Evolutionary conservation across 2,329 filamentous ascomycete genomes (phyloP), one percentile per base, ranked within the genome.

Genomic region (Fusarium anthophilum): DNA sequence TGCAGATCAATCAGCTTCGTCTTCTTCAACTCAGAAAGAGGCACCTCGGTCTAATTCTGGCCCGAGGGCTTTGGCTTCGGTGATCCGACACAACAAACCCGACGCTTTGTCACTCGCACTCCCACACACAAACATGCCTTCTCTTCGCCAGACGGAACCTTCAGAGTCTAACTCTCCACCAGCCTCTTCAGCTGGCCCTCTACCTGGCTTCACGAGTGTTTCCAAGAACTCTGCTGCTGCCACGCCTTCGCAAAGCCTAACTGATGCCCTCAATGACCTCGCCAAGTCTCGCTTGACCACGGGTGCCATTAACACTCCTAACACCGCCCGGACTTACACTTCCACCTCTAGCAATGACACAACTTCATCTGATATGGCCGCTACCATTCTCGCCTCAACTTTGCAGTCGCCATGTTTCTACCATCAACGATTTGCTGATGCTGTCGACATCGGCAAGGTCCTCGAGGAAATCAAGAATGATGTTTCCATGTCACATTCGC

Each of bases 381-480:
- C 69, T 45, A 71, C 66, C 32, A 66, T 71, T 48, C 63, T 78
- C 32, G 67, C 63, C 35, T 70, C 92, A 17, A 88, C 77, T 17
- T 86, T 98, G 60, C 92, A 96, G 77, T 98, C 95, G 50, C 96
- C 96, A 20, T 99, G 96, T 85, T 99, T 97, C 85, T 98, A 98
- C 85, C 96, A 99, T 84, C 94, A 97, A 84, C 91, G 96, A 72
- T 99, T 99, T 80, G 96, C 98, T 78, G 95, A 98, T 81, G 94
- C 95, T 14, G 94, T 99, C 77, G 94, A 99, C 82, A 94, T 98
- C 67, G 93, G 96, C 77, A 96, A 93, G 83, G 95, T 99, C 11
- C 87, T 99, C 12, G 95, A 98, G 80, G 96, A 99, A 83, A 97
- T 98, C 79, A 92, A 92, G 80, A 93, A 91, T 61, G 92, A 96